These are phyloP conservation scores for Bocquillonia castaneifolia DNA, from an alignment of 441 rosid species.

Conservation along the genomic window DNA sequence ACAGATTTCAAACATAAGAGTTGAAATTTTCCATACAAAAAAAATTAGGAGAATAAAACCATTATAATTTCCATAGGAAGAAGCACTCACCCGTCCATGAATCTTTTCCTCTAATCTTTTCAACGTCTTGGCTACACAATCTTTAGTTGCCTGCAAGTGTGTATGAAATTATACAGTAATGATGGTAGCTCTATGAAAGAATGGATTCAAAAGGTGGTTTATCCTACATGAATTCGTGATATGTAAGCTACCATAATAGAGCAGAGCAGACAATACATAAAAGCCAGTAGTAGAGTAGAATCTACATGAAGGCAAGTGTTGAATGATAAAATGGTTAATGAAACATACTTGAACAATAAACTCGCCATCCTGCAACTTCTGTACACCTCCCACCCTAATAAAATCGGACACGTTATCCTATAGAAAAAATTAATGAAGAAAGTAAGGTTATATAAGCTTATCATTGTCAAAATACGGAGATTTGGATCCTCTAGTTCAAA, in stretches of 20 bases:
- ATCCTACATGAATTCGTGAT: slow-evolving; percentile 2
- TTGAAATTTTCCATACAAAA: slow-evolving; percentile 17
- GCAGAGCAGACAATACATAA: slow-evolving; percentile 5
- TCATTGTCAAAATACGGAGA: slow-evolving; percentile 12
- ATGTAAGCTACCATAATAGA: slow-evolving; percentile 9
- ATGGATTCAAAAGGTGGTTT: neutral
- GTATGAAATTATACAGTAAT: slow-evolving; percentile 15
- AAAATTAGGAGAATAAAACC: neutral
- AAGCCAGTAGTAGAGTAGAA: slow-evolving; percentile 4
- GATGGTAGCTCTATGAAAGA: slow-evolving; percentile 11
- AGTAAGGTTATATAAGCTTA: slow-evolving; percentile 17
- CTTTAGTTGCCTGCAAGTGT: slow-evolving; percentile 81
- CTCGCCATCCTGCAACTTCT: slow-evolving; percentile 93
- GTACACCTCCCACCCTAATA: slow-evolving; percentile 96
- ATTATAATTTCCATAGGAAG: neutral
- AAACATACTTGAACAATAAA: slow-evolving; percentile 88
- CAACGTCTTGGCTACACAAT: slow-evolving; percentile 92
- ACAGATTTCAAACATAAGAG: slow-evolving; percentile 17
- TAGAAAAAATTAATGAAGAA: slow-evolving; percentile 23
- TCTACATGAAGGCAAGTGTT: slow-evolving; percentile 5
- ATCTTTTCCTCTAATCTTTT: slow-evolving; percentile 97
- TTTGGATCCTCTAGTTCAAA: slow-evolving; percentile 19
- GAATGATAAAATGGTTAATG: neutral
- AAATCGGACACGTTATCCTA: slow-evolving; percentile 96
- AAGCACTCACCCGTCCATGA: slow-evolving; percentile 75